A percentile compares a stretch with the other conserved stretches of the same genome.
Conservation (phyloP, 768 basidiomycete species). For the Clitopilus hobsonii region DNA sequence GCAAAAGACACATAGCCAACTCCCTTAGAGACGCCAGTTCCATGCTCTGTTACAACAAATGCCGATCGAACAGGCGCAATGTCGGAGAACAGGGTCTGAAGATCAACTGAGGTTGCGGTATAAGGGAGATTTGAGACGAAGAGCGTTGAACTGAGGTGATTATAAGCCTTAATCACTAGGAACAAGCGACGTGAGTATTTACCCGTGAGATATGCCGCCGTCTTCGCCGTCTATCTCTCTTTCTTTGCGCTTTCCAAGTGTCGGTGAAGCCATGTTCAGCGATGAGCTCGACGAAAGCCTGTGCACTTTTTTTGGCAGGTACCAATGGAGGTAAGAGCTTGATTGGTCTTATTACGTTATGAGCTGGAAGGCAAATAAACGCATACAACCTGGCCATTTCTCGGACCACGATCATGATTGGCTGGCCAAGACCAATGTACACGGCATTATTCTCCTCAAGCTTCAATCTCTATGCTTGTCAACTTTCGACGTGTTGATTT, state of each 20-base stretch:
- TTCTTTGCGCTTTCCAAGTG: constrained; percentile 41
- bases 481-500: too few relatives aligned
- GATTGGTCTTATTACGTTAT: background rate
- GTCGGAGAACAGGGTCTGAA: constrained; percentile 92
- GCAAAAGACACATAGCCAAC: constrained; percentile 96
- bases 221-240: constrained; percentile 25
- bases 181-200: constrained; percentile 4
- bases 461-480: too few relatives aligned
- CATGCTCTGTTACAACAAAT: constrained; percentile 85
- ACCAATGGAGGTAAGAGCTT: background rate
- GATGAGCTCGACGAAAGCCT: background rate
- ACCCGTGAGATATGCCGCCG: constrained; percentile 26
- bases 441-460: too few relatives aligned
- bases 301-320: background rate
- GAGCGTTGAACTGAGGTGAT: constrained; percentile 61
- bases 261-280: constrained; percentile 14
- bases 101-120: constrained; percentile 83
- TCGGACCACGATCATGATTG: too few relatives aligned
- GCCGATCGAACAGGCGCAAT: constrained; percentile 92
- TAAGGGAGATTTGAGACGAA: constrained; percentile 95
- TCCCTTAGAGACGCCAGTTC: constrained; percentile 78
- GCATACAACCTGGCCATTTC: too few relatives aligned
- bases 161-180: constrained; percentile 3
- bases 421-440: too few relatives aligned
- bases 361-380: background rate